These are phyloP conservation scores for Taphrina deformans DNA, from an alignment of 1,139 yeast species.

Conservation along the genomic window DNA sequence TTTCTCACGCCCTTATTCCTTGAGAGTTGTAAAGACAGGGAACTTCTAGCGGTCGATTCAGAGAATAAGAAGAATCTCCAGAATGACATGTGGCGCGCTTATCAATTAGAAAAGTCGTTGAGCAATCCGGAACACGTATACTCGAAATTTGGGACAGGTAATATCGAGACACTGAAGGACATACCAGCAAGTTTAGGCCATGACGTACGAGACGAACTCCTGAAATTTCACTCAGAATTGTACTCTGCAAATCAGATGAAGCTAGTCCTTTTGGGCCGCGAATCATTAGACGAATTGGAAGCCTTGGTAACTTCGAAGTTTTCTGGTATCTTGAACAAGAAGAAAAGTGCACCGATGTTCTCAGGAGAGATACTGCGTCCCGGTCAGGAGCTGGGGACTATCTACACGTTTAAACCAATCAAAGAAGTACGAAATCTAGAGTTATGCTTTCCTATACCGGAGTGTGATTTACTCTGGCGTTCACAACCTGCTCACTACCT, in stretches of 20 bases:
- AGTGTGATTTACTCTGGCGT: conserved; percentile 63
- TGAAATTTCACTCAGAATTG: conserved; percentile 58
- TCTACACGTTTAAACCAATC: conserved; percentile 60
- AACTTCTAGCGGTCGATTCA: conserved; percentile 90
- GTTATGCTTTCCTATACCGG: conserved; percentile 72
- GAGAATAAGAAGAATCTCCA: conserved; percentile 94
- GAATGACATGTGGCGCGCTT: conserved; percentile 82
- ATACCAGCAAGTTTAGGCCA: conserved; percentile 54
- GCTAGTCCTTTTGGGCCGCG: conserved; percentile 79
- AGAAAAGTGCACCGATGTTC: conserved; percentile 51
- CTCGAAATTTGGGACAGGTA: conserved; percentile 73
- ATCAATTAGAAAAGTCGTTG: conserved; percentile 75
- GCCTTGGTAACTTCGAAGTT: conserved; percentile 71
- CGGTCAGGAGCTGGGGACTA: conserved; percentile 53
- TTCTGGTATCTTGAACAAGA: conserved; percentile 59
- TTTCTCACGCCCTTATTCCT: conserved; percentile 83
- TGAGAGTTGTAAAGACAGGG: conserved; percentile 81
- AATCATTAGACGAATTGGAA: conserved; percentile 68
- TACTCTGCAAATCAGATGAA: conserved; percentile 84
- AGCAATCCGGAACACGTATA: conserved; percentile 72
- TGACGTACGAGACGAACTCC: conserved; percentile 67
- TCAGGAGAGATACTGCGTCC: conserved; percentile 49
- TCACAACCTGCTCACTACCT: conserved; percentile 68
- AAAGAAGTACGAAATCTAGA: conserved; percentile 72
- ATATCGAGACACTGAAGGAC: conserved; percentile 59